A percentile compares a stretch with the other conserved stretches of the same genome.
These are phyloP conservation scores for Mucor sp. DNA, from an alignment of 371 early-diverging fungal species.

Conservation along the genomic window DNA sequence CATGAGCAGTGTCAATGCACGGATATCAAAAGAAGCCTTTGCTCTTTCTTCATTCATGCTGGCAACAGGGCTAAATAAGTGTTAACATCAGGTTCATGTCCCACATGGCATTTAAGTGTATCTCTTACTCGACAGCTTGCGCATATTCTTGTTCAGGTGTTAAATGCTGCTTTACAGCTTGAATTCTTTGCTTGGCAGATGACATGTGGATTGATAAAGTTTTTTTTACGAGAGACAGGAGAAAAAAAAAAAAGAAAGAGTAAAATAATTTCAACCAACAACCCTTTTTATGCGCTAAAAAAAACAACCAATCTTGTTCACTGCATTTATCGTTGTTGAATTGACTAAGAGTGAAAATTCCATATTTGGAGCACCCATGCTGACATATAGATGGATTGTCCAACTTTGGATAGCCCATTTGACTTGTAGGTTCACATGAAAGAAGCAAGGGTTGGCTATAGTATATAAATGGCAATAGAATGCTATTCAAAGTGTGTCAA, in stretches of 20 bases:
- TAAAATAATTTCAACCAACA: background rate
- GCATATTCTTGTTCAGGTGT: conserved; percentile 29
- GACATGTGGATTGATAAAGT: background rate
- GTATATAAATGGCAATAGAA: too few relatives aligned
- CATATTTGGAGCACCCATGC: conserved; percentile 5
- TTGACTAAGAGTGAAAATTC: conserved; percentile 18
- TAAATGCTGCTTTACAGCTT: conserved; percentile 27
- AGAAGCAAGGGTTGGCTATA: too few relatives aligned
- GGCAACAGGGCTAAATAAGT: conserved; percentile 34
- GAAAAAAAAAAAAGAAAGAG: background rate
- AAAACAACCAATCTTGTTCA: conserved; percentile 5
- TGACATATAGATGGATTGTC: conserved; percentile 2
- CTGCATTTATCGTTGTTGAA: conserved; percentile 11
- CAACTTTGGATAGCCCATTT: conserved; percentile 10
- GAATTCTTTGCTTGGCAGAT: conserved; percentile 17
- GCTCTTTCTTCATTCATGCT: conserved; percentile 73
- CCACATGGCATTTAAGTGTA: background rate
- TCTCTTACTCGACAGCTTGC: conserved; percentile 35
- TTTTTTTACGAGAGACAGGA: background rate
- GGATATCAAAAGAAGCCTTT: conserved; percentile 74
- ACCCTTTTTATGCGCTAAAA: background rate
- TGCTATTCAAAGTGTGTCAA: background rate
- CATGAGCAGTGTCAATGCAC: conserved; percentile 79
- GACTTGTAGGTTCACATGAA: conserved; percentile 8
- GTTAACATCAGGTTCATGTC: conserved; percentile 21